A percentile compares a stretch with the other conserved stretches of the same genome.
phyloP scores from a whole-genome alignment of 768 basidiomycete genomes.

The Hortiboletus campestris region DNA sequence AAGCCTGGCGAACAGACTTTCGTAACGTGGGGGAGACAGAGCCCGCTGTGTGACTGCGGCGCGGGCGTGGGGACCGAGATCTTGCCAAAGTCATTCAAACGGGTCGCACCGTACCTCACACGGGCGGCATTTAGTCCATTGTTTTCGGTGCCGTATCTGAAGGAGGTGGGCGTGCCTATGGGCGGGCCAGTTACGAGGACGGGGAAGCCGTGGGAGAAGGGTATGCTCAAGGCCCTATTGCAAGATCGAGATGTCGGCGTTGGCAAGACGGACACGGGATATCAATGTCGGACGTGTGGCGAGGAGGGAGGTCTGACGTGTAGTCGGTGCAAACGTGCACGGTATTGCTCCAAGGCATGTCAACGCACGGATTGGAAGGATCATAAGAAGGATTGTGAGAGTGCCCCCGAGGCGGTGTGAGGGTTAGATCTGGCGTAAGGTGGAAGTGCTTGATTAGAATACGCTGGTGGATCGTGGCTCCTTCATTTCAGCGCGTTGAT shows the following conservation, averaged over 20 bases:
- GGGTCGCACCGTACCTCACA: slow-evolving; percentile 42
- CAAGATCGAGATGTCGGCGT: not conserved
- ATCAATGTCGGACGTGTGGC: slow-evolving; percentile 4
- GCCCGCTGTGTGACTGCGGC: slow-evolving; percentile 15
- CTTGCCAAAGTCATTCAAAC: slow-evolving; percentile 34
- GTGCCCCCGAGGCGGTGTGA: not conserved
- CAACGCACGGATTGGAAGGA: slow-evolving; percentile 27
- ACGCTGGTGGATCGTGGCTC: too few relatives aligned
- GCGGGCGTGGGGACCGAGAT: slow-evolving; percentile 11
- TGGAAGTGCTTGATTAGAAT: not conserved
- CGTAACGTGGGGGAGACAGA: slow-evolving; percentile 25
- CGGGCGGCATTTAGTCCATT: slow-evolving; percentile 54
- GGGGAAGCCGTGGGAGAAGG: not conserved
- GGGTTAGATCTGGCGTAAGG: not conserved
- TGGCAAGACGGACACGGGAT: not conserved
- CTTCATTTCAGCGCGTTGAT: too few relatives aligned
- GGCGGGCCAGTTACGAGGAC: not conserved
- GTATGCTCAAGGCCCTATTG: too few relatives aligned
- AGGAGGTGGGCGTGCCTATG: slow-evolving; percentile 19
- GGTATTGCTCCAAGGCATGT: slow-evolving; percentile 45
- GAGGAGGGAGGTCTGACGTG: slow-evolving; percentile 15
- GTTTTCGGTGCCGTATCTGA: slow-evolving; percentile 50
- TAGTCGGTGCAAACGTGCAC: slow-evolving; percentile 37
- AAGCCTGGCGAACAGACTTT: slow-evolving; percentile 21
- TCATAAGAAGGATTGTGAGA: slow-evolving; percentile 8